phyloP scores from a whole-genome alignment of 129 eudicot species.

The Tanacetum coccineum region DNA sequence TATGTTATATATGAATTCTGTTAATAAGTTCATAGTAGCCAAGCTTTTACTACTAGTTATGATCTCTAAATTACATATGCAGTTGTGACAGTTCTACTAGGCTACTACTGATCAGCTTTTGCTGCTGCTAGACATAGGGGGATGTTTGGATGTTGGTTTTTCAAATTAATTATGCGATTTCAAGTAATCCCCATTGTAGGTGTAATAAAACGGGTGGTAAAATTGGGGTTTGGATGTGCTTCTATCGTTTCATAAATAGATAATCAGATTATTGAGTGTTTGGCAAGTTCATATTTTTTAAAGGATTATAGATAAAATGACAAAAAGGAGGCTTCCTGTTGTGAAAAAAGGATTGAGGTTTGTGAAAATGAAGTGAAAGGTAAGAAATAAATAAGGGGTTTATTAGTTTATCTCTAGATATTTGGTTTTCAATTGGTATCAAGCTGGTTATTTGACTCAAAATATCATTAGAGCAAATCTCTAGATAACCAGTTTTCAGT shows the following conservation, averaged over 20 bases:
- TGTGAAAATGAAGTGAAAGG: neutral
- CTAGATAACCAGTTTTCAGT: too few relatives aligned
- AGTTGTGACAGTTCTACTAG: neutral
- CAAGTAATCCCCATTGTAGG: neutral
- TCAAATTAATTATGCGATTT: neutral
- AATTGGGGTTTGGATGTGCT: too few relatives aligned
- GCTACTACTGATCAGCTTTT: neutral
- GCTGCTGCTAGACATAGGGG: neutral
- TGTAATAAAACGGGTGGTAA: too few relatives aligned
- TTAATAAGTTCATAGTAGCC: neutral
- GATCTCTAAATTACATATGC: neutral
- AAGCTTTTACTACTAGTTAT: neutral
- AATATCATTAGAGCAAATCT: neutral
- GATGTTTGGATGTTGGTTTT: neutral
- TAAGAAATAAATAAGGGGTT: too few relatives aligned
- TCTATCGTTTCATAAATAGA: neutral
- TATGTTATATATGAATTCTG: neutral
- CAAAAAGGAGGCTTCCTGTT: too few relatives aligned
- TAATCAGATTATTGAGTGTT: neutral
- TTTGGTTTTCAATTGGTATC: too few relatives aligned
- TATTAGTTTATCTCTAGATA: too few relatives aligned
- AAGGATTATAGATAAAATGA: neutral
- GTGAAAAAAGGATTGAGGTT: neutral
- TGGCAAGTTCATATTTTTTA: neutral
- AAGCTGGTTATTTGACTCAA: too few relatives aligned